Conservation (phyloP, 2,329 filamentous ascomycete genomes). For the Sporothrix luriei region DNA sequence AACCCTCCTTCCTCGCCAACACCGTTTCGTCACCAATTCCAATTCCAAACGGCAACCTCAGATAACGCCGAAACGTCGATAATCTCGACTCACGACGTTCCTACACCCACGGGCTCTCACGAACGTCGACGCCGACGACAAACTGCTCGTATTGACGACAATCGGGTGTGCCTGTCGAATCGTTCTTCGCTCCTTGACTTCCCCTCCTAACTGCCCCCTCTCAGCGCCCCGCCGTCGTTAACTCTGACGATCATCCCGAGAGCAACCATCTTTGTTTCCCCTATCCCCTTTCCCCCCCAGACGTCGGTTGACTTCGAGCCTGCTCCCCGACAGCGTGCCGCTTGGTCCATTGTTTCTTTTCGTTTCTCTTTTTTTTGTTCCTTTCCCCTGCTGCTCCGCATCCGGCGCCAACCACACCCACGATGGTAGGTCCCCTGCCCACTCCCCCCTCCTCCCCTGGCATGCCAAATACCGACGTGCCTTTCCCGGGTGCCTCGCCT, state of each 20-base stretch:
- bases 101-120: neutral
- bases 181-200: neutral
- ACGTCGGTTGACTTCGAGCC: neutral
- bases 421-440: constrained; percentile 25
- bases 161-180: neutral
- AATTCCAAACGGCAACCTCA: constrained; percentile 20
- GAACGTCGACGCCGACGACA: constrained; percentile 5
- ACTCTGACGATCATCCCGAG: constrained; percentile 17
- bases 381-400: neutral
- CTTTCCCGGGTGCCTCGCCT: neutral
- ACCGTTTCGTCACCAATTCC: constrained; percentile 20
- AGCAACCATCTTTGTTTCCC: neutral
- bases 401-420: constrained; percentile 19
- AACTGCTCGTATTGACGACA: neutral
- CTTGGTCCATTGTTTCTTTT: neutral
- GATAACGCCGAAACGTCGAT: neutral
- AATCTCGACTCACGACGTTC: constrained; percentile 3
- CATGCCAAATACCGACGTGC: neutral
- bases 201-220: neutral
- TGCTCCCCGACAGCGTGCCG: neutral
- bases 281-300: neutral
- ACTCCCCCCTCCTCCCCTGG: neutral
- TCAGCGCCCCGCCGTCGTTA: neutral
- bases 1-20: constrained; percentile 26
- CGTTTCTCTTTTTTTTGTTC: neutral